Evolutionary conservation across 2,329 filamentous ascomycete species (phyloP).

Genomic region (Pseudogymnoascus sp.): DNA sequence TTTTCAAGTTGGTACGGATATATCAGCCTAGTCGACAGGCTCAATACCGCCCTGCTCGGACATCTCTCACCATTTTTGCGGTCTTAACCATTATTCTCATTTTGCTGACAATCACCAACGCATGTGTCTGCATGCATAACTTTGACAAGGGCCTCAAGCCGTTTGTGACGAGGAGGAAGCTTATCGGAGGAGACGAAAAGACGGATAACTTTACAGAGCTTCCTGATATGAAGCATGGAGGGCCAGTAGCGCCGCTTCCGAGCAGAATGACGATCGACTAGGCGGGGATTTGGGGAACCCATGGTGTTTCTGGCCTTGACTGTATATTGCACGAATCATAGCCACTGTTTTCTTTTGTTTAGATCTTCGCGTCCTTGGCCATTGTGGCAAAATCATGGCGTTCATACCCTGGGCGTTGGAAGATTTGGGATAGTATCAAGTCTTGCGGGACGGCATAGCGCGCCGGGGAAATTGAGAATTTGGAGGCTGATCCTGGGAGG

Average conservation of each 20-base stretch:
- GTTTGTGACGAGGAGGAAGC: slow-evolving; percentile 61
- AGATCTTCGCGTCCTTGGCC: slow-evolving; percentile 22
- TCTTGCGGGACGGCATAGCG: slow-evolving; percentile 11
- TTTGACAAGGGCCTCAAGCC: slow-evolving; percentile 85
- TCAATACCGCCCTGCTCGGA: slow-evolving; percentile 71
- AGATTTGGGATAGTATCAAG: slow-evolving; percentile 20
- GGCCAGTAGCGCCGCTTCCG: slow-evolving; percentile 28
- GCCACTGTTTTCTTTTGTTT: slow-evolving; percentile 18
- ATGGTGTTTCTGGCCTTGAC: slow-evolving; percentile 12
- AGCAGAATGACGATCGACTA: slow-evolving; percentile 45
- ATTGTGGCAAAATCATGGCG: slow-evolving; percentile 25
- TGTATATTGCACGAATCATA: slow-evolving; percentile 24
- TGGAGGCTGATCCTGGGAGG: not conserved
- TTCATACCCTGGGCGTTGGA: slow-evolving; percentile 27
- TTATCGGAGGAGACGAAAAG: slow-evolving; percentile 39
- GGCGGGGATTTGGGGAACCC: slow-evolving; percentile 10
- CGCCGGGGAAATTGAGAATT: not conserved
- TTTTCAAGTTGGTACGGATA: slow-evolving; percentile 97
- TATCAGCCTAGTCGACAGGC: slow-evolving; percentile 56
- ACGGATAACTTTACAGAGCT: slow-evolving; percentile 41
- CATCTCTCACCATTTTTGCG: slow-evolving; percentile 86
- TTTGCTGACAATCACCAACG: slow-evolving; percentile 79
- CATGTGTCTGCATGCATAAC: slow-evolving; percentile 80
- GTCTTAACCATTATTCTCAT: slow-evolving; percentile 87
- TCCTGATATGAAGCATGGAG: slow-evolving; percentile 31